These are phyloP conservation scores for Scutellaria minor DNA, from an alignment of 257 asterid species.

Conservation along the genomic window DNA sequence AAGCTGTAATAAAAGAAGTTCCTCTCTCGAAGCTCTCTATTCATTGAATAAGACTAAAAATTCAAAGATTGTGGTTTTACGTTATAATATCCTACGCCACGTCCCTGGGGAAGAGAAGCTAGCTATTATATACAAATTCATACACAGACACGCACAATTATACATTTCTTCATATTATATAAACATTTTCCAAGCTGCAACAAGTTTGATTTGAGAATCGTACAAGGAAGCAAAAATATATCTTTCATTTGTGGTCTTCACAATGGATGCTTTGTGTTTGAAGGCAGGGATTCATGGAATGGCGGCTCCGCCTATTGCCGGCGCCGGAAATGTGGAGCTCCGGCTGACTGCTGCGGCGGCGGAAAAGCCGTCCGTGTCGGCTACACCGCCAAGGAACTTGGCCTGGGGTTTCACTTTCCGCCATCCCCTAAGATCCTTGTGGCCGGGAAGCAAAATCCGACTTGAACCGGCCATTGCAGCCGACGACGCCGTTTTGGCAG, in stretches of 20 bases:
- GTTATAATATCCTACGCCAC: constrained; percentile 23
- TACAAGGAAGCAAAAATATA: background rate
- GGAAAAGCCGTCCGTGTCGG: constrained; percentile 50
- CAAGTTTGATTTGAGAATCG: background rate
- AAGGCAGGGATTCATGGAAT: constrained; percentile 63
- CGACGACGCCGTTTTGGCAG: constrained; percentile 66
- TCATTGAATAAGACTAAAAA: background rate
- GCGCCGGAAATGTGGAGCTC: constrained; percentile 46
- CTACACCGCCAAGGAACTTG: constrained; percentile 51
- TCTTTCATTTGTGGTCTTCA: background rate
- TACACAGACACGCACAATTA: background rate
- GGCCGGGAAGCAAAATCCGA: constrained; percentile 59
- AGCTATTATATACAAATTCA: background rate
- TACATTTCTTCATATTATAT: background rate
- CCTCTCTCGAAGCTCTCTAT: constrained; percentile 16
- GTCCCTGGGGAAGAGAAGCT: constrained; percentile 8
- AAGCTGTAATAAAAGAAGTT: background rate
- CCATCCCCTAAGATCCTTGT: constrained; percentile 68
- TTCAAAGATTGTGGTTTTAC: constrained; percentile 32
- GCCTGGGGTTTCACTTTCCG: constrained; percentile 81
- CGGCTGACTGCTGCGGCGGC: constrained; percentile 40
- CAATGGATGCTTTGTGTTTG: constrained; percentile 65
- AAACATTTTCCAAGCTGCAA: background rate
- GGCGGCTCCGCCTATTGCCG: constrained; percentile 49
- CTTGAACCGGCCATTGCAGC: constrained; percentile 58